phyloP scores from a whole-genome alignment of 1,139 yeast species.

The Hanseniaspora uvarum region DNA sequence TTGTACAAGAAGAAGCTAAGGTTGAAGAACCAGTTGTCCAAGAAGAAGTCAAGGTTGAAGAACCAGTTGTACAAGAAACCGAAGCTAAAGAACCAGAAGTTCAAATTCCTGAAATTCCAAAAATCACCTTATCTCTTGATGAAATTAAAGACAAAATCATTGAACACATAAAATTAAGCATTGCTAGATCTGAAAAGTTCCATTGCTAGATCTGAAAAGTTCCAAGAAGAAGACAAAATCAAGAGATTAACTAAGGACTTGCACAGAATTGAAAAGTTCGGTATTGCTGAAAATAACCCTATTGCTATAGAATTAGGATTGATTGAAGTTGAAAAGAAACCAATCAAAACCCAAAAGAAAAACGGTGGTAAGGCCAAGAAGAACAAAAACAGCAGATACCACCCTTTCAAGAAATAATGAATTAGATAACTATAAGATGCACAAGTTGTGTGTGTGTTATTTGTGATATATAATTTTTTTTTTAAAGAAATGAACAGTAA shows the following conservation, averaged over 20 bases:
- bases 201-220: slow-evolving; percentile 66
- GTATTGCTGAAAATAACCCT: slow-evolving; percentile 59
- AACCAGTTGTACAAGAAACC: background rate
- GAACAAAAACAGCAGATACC: slow-evolving; percentile 4
- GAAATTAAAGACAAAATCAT: slow-evolving; percentile 62
- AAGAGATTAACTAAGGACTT: slow-evolving; percentile 47
- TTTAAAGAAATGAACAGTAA: background rate
- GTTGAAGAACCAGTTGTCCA: slow-evolving; percentile 13
- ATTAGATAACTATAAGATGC: background rate
- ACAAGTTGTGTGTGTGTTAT: background rate
- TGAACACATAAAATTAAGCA: slow-evolving; percentile 55
- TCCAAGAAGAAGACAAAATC: slow-evolving; percentile 43
- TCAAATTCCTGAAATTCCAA: slow-evolving; percentile 8
- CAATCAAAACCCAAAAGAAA: background rate
- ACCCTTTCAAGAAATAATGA: slow-evolving; percentile 5
- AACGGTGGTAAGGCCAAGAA: background rate
- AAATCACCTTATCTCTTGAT: slow-evolving; percentile 44
- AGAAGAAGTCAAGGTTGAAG: slow-evolving; percentile 20
- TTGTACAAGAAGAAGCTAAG: slow-evolving; percentile 17
- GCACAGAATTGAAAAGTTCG: slow-evolving; percentile 71
- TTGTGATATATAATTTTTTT: background rate
- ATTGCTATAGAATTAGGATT: slow-evolving; percentile 60
- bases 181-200: slow-evolving; percentile 66
- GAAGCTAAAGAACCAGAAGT: slow-evolving; percentile 16
- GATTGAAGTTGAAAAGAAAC: slow-evolving; percentile 20